Conservation (phyloP, 2,329 filamentous ascomycete species). For the Escovopsis sp. region DNA sequence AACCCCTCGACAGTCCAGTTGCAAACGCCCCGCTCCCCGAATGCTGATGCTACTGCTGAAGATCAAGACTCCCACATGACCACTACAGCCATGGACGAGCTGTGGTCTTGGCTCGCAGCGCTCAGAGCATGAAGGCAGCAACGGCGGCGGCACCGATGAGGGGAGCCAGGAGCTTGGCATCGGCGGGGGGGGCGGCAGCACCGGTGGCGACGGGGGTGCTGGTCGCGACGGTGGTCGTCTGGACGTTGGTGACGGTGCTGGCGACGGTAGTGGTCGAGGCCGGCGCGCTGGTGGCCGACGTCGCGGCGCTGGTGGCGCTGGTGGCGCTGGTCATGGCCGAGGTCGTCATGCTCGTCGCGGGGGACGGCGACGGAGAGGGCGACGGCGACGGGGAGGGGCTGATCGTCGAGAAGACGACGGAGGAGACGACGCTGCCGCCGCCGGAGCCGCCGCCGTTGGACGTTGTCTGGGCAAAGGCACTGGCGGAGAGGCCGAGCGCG, state of each 20-base stretch:
- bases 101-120: too few species aligned
- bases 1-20: too few species aligned
- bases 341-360: constrained; percentile 2
- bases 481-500: constrained; percentile 4
- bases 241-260: background rate
- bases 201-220: constrained; percentile 1
- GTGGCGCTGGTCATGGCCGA: constrained; percentile 1
- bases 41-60: too few species aligned
- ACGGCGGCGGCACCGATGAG: background rate
- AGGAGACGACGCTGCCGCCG: constrained; percentile 1
- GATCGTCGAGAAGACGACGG: constrained; percentile 1
- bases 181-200: background rate
- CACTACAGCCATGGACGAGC: too few species aligned
- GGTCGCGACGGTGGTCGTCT: background rate
- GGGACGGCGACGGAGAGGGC: background rate
- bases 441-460: background rate
- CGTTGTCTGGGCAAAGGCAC: constrained; percentile 1
- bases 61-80: too few species aligned
- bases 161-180: background rate
- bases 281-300: constrained; percentile 1
- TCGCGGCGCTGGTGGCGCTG: background rate
- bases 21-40: too few species aligned
- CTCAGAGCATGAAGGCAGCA: background rate
- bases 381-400: background rate
- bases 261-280: constrained; percentile 1